Percentiles rank a stretch among this genome's conserved stretches.
Evolutionary conservation across 2,329 filamentous ascomycete species (phyloP).

Genomic region (Phaeosphaeria sp.): DNA sequence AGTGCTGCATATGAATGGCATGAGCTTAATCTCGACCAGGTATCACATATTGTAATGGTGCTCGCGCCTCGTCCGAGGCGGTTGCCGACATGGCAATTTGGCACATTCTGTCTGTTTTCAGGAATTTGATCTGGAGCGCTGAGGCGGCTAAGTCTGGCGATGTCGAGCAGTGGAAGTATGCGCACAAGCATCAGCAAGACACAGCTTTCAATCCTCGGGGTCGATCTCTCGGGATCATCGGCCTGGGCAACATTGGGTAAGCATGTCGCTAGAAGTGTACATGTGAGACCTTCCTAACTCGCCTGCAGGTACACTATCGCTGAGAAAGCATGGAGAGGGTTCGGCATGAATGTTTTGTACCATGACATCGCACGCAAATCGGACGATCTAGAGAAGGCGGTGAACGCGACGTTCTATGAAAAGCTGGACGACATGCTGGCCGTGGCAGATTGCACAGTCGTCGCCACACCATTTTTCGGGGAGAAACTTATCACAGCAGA

Average conservation of each 20-base stretch:
- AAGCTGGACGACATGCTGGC: constrained; percentile 38
- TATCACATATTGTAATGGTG: constrained; percentile 39
- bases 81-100: constrained; percentile 70
- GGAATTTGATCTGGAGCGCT: constrained; percentile 18
- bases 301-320: no score
- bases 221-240: constrained; percentile 42
- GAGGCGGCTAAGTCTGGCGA: constrained; percentile 18
- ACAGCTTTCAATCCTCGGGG: constrained; percentile 29
- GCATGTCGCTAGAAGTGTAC: no score
- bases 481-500: constrained; percentile 22
- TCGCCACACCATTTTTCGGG: constrained; percentile 43
- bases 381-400: constrained; percentile 13
- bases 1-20: not conserved
- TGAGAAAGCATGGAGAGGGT: constrained; percentile 28
- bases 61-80: constrained; percentile 67
- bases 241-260: constrained; percentile 47
- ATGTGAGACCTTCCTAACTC: no score
- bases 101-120: constrained; percentile 69
- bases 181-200: constrained; percentile 16
- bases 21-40: constrained; percentile 23
- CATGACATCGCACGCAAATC: constrained; percentile 30
- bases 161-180: constrained; percentile 10
- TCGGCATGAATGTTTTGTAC: constrained; percentile 46
- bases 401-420: constrained; percentile 31
- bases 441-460: constrained; percentile 36